Conservation (phyloP, 805 yeast genomes). For the Kuraishia ogatae region DNA sequence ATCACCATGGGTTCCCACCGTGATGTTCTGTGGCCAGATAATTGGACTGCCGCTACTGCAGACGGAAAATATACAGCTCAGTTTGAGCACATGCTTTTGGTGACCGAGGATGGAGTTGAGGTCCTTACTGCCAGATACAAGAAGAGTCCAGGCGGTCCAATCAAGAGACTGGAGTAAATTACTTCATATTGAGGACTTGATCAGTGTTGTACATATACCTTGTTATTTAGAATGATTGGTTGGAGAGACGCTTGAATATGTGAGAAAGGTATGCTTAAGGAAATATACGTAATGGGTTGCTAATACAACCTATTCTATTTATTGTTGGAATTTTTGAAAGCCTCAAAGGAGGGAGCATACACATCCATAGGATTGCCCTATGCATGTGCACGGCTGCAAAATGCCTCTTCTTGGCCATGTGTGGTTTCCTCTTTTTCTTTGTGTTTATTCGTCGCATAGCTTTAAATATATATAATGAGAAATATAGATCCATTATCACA, state of each 20-base stretch:
- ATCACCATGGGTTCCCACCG: slow-evolving; percentile 74
- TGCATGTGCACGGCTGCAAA: neutral
- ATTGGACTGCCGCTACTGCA: slow-evolving; percentile 89
- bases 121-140: slow-evolving; percentile 76
- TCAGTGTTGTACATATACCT: too few species aligned
- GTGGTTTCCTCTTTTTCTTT: too few species aligned
- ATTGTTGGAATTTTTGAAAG: neutral
- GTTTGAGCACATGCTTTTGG: slow-evolving; percentile 87
- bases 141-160: slow-evolving; percentile 84
- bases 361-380: neutral
- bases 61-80: slow-evolving; percentile 92
- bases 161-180: slow-evolving; percentile 37
- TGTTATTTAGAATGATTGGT: too few species aligned
- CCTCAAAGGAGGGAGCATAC: neutral
- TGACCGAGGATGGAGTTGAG: slow-evolving; percentile 91
- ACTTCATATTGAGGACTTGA: neutral
- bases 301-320: neutral
- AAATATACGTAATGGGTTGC: too few species aligned
- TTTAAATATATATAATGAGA: neutral
- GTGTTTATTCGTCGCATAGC: neutral
- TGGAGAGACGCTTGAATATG: too few species aligned
- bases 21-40: slow-evolving; percentile 92
- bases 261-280: too few species aligned
- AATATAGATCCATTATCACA: neutral
- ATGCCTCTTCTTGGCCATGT: neutral